Conservation (phyloP, 371 early-diverging fungal genomes). For the Rhizopus delemar region DNA sequence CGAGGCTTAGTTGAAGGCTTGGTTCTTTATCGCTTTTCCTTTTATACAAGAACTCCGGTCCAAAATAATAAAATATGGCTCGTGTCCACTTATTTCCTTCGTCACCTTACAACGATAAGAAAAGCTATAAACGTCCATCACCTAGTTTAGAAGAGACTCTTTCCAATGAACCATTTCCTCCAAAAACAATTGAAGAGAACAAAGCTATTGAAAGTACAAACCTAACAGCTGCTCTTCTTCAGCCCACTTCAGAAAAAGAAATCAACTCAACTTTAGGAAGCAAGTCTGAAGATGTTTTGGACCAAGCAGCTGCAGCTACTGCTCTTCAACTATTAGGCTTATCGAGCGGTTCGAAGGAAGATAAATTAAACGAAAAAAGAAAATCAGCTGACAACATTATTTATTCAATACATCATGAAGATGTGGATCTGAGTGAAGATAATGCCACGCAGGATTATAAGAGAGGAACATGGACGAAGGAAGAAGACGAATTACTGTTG, state of each 20-base stretch:
- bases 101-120: slow-evolving; percentile 16
- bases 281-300: slow-evolving; percentile 14
- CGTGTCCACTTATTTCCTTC: slow-evolving; percentile 43
- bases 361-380: slow-evolving; percentile 14
- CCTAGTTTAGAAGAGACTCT: slow-evolving; percentile 7
- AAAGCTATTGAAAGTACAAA: slow-evolving; percentile 1
- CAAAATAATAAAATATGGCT: slow-evolving; percentile 31
- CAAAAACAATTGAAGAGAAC: slow-evolving; percentile 3
- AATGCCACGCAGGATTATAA: slow-evolving; percentile 34
- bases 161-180: slow-evolving; percentile 19
- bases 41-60: slow-evolving; percentile 36
- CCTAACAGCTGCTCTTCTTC: background rate
- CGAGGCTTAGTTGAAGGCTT: slow-evolving; percentile 44
- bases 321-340: slow-evolving; percentile 25
- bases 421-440: slow-evolving; percentile 34
- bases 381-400: slow-evolving; percentile 35
- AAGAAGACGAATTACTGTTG: slow-evolving; percentile 48
- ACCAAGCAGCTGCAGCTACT: slow-evolving; percentile 33
- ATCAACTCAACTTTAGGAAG: background rate
- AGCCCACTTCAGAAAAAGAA: slow-evolving; percentile 1
- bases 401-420: slow-evolving; percentile 23
- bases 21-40: slow-evolving; percentile 37
- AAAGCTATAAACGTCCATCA: slow-evolving; percentile 8
- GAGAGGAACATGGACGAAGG: slow-evolving; percentile 46
- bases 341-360: slow-evolving; percentile 9